These are phyloP conservation scores for Colletotrichum phormii DNA, from an alignment of 2,329 filamentous ascomycete genomes.

Conservation along the genomic window DNA sequence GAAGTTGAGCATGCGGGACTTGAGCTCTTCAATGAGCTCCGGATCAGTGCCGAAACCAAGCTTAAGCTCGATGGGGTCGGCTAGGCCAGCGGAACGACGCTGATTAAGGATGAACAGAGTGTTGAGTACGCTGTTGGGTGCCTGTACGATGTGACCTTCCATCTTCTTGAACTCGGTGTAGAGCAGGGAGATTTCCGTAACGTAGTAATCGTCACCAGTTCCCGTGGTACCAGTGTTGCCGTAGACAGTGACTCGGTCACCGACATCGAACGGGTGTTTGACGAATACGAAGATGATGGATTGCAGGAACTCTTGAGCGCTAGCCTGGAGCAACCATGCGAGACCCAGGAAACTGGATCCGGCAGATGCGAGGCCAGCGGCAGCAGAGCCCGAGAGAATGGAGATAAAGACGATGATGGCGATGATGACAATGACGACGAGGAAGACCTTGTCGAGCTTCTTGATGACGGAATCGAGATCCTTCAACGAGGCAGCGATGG, in stretches of 20 bases:
- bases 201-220: conserved; percentile 92
- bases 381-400: conserved; percentile 89
- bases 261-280: conserved; percentile 97
- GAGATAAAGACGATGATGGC: conserved; percentile 88
- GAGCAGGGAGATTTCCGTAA: conserved; percentile 91
- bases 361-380: conserved; percentile 88
- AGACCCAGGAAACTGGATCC: conserved; percentile 89
- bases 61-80: conserved; percentile 84
- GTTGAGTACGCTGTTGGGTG: conserved; percentile 94
- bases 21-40: conserved; percentile 85
- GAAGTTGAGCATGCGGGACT: conserved; percentile 84
- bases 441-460: conserved; percentile 89
- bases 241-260: conserved; percentile 91
- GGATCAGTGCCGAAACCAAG: conserved; percentile 91
- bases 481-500: conserved; percentile 93
- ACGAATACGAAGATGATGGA: conserved; percentile 96
- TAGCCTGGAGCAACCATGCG: conserved; percentile 92
- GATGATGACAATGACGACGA: conserved; percentile 86
- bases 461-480: conserved; percentile 93
- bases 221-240: conserved; percentile 85
- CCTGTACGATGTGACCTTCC: conserved; percentile 95
- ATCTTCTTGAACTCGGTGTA: conserved; percentile 99
- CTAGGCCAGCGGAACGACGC: conserved; percentile 86
- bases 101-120: conserved; percentile 95
- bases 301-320: conserved; percentile 93